Evolutionary conservation across 257 asterid genomes (phyloP).

Genomic region (Ophiorrhiza pumila): DNA sequence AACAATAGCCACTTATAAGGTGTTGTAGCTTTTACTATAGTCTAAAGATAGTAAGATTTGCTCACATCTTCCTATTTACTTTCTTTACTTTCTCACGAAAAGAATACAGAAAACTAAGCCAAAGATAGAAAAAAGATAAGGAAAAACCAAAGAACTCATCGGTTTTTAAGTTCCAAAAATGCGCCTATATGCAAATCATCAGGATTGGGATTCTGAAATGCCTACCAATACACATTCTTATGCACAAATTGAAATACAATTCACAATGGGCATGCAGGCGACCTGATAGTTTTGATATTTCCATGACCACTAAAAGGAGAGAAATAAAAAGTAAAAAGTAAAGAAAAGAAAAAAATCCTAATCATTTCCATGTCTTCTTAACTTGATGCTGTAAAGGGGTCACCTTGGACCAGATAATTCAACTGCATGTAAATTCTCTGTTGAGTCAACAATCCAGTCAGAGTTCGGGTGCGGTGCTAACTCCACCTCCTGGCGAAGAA

Average conservation of each 20-base stretch:
- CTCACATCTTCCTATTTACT: not conserved
- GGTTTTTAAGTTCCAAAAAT: conserved; percentile 15
- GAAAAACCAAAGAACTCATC: not conserved
- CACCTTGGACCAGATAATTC: conserved; percentile 58
- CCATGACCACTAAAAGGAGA: conserved; percentile 8
- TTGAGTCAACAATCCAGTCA: conserved; percentile 52
- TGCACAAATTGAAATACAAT: conserved; percentile 33
- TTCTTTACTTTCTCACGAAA: not conserved
- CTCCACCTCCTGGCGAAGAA: conserved; percentile 53
- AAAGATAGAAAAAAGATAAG: not conserved
- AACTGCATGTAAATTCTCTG: conserved; percentile 49
- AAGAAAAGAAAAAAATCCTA: conserved; percentile 19
- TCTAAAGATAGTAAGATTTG: too few species aligned
- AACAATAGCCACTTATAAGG: too few species aligned
- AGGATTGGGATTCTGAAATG: conserved; percentile 16
- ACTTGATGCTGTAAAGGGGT: conserved; percentile 13
- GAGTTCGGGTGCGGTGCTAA: conserved; percentile 40
- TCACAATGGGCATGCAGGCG: conserved; percentile 18
- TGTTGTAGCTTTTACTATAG: not conserved
- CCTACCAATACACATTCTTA: conserved; percentile 33
- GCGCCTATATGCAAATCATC: conserved; percentile 25
- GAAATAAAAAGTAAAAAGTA: not conserved
- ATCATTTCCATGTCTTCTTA: conserved; percentile 11
- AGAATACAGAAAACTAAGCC: not conserved
- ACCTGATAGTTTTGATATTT: conserved; percentile 13